phyloP scores from a whole-genome alignment of 1,284 basidiomycete species.

The Sanghuangporus baumii region DNA sequence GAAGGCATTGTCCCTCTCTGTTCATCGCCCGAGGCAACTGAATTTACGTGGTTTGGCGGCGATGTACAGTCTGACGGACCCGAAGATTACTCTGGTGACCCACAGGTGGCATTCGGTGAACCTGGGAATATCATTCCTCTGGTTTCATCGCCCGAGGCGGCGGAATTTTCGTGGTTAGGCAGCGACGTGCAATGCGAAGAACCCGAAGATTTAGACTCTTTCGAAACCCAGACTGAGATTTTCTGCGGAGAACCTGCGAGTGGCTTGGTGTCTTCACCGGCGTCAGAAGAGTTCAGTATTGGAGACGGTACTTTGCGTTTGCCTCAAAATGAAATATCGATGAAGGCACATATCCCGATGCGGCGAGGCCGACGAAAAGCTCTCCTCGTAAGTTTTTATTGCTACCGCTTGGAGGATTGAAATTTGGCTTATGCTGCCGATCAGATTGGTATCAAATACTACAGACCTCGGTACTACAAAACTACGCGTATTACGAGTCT shows the following conservation, averaged over 20 bases:
- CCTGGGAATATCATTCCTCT: not conserved
- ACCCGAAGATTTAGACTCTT: not conserved
- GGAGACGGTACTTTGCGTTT: not conserved
- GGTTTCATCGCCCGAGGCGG: not conserved
- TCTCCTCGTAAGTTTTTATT: constrained; percentile 3
- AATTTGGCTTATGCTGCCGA: not conserved
- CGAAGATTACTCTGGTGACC: no score
- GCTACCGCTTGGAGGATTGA: not conserved
- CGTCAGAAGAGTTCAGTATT: not conserved
- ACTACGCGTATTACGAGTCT: constrained; percentile 2
- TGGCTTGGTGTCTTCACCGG: not conserved
- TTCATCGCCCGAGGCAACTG: no score
- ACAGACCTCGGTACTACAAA: not conserved
- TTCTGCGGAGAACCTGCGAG: not conserved
- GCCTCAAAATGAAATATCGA: not conserved
- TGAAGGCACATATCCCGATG: not conserved
- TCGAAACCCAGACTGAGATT: not conserved
- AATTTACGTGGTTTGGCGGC: no score
- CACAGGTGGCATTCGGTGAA: not conserved
- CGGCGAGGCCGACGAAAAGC: constrained; percentile 3
- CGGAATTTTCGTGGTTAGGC: not conserved
- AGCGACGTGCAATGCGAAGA: not conserved
- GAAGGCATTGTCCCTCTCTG: not conserved
- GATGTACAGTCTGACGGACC: no score
- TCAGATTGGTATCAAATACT: constrained; percentile 15